Evolutionary conservation across 2,329 filamentous ascomycete genomes (phyloP).

Genomic region (Dichotomopilus funicola): DNA sequence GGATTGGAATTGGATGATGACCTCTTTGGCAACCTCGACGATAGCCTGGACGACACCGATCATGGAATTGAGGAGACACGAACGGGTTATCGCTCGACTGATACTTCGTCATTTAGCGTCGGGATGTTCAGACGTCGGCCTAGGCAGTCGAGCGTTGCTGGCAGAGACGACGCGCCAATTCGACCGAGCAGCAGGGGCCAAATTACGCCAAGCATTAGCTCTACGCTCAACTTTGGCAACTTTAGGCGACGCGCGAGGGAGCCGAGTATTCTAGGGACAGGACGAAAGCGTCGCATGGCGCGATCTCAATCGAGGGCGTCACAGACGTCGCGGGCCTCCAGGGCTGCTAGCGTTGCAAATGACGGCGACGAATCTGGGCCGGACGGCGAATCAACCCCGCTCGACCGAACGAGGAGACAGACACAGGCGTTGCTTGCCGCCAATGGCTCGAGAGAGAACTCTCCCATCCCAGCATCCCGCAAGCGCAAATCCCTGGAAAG

Average conservation of each 20-base stretch:
- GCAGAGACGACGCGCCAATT: constrained; percentile 46
- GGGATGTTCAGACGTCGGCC: constrained; percentile 42
- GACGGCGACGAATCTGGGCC: constrained; percentile 27
- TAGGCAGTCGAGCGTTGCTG: constrained; percentile 45
- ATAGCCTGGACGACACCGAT: constrained; percentile 32
- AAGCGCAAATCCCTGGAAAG: constrained; percentile 52
- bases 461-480: constrained; percentile 31
- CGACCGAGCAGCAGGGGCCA: constrained; percentile 46
- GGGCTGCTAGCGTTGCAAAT: constrained; percentile 10
- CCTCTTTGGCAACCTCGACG: constrained; percentile 42
- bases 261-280: constrained; percentile 54
- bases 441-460: constrained; percentile 2
- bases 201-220: constrained; percentile 42
- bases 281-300: constrained; percentile 34
- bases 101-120: constrained; percentile 42
- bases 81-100: constrained; percentile 33
- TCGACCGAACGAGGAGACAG: constrained; percentile 18
- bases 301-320: constrained; percentile 21
- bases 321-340: constrained; percentile 16
- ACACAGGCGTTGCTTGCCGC: constrained; percentile 11
- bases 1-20: constrained; percentile 44
- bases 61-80: constrained; percentile 23
- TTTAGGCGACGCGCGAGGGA: constrained; percentile 54
- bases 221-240: constrained; percentile 48
- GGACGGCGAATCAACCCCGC: constrained; percentile 26